phyloP scores from a whole-genome alignment of 2,329 filamentous ascomycete genomes.

The Fusarium protoensiforme region DNA sequence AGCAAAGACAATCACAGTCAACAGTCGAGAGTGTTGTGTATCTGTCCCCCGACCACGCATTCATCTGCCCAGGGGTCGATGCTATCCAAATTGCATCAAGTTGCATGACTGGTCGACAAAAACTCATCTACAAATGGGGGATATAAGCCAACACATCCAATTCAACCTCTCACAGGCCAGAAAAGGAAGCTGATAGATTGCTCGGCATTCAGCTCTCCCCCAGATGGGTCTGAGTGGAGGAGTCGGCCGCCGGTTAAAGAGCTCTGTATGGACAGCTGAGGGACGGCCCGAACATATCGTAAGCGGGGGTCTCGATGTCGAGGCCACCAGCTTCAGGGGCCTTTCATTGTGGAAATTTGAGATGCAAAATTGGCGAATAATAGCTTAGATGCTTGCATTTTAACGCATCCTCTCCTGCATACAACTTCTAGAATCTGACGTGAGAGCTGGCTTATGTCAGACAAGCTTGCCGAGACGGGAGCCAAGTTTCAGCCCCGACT shows the following conservation, averaged over 20 bases:
- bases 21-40: not conserved
- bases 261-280: not conserved
- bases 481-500: not conserved
- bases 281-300: not conserved
- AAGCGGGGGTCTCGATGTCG: not conserved
- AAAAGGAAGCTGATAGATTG: not conserved
- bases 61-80: not conserved
- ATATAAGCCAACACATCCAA: not conserved
- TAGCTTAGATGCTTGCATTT: not conserved
- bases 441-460: not conserved
- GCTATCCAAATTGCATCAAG: not conserved
- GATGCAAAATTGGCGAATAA: not conserved
- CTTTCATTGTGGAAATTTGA: not conserved
- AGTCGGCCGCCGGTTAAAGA: not conserved
- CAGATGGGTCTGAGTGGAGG: not conserved
- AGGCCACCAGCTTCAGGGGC: not conserved
- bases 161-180: not conserved
- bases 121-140: not conserved
- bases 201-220: not conserved
- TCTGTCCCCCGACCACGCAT: not conserved
- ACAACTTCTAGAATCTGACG: not conserved
- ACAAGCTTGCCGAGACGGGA: not conserved
- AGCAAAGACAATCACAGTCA: not conserved
- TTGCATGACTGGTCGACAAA: not conserved
- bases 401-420: not conserved